Percentiles rank a stretch among this genome's conserved stretches.
These are phyloP conservation scores for Crithidia mellificae DNA, from an alignment of 208 protist genomes.

Conservation along the genomic window DNA sequence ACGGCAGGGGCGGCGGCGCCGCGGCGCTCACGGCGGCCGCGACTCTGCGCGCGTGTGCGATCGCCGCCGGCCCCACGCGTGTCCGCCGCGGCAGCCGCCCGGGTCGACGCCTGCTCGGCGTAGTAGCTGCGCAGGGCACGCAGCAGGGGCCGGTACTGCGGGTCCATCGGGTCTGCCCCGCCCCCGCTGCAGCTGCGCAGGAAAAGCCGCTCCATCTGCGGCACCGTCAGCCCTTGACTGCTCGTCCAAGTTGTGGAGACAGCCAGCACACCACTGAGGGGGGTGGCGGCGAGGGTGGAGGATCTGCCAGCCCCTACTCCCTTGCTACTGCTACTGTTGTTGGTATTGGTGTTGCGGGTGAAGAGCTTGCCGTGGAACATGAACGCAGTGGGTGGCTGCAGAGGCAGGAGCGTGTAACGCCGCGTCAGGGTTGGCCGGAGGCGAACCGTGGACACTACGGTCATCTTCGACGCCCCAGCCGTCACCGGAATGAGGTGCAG, in stretches of 20 bases:
- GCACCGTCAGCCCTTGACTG: slow-evolving; percentile 47
- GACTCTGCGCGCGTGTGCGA: not conserved
- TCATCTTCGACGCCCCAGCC: slow-evolving; percentile 24
- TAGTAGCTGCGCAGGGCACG: slow-evolving; percentile 60
- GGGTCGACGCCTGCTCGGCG: slow-evolving; percentile 30
- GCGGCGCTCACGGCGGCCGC: slow-evolving; percentile 4
- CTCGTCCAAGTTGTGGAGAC: slow-evolving; percentile 78
- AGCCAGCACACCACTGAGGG: slow-evolving; percentile 52
- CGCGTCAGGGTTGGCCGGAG: slow-evolving; percentile 57
- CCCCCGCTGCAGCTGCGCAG: slow-evolving; percentile 26
- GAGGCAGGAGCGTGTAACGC: slow-evolving; percentile 53
- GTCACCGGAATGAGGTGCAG: slow-evolving; percentile 75
- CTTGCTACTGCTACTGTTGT: too few species aligned
- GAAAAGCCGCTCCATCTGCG: slow-evolving; percentile 71
- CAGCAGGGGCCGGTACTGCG: slow-evolving; percentile 62
- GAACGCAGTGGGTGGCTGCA: slow-evolving; percentile 68
- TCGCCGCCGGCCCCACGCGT: not conserved
- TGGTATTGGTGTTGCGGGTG: slow-evolving; percentile 15
- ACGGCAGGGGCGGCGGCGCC: slow-evolving; percentile 6
- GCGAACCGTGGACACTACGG: slow-evolving; percentile 60
- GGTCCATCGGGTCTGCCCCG: slow-evolving; percentile 69
- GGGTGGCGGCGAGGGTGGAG: not conserved
- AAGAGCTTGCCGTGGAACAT: slow-evolving; percentile 45
- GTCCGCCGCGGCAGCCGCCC: not conserved
- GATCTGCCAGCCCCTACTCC: not conserved